A percentile compares a stretch with the other conserved stretches of the same genome.
These are phyloP conservation scores for Ganoderma lucidum DNA, from an alignment of 1,284 basidiomycete genomes.

Conservation along the genomic window DNA sequence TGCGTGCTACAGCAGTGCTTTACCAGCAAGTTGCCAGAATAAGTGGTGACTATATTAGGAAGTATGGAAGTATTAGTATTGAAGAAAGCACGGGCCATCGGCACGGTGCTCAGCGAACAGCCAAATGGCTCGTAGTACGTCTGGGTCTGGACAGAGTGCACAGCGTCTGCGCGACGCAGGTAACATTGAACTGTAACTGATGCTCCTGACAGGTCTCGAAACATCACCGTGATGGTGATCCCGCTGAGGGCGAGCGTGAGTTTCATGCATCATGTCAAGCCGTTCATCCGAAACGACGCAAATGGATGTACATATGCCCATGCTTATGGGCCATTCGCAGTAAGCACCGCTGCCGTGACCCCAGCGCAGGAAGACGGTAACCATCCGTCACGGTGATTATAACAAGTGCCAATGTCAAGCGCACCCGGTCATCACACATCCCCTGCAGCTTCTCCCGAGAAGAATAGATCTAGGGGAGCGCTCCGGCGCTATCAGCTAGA, in stretches of 20 bases:
- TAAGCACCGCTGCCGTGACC: neutral
- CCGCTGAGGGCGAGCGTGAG: neutral
- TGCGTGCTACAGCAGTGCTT: neutral
- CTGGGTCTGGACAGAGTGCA: neutral
- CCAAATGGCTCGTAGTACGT: neutral
- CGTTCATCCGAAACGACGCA: neutral
- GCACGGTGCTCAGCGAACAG: neutral
- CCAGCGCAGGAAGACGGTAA: neutral
- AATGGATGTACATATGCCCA: neutral
- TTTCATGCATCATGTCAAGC: slow-evolving; percentile 1
- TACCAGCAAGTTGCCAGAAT: no score
- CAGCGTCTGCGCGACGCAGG: neutral
- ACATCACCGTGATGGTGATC: neutral
- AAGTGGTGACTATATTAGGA: neutral
- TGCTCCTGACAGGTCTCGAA: slow-evolving; percentile 1
- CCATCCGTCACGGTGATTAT: slow-evolving; percentile 1
- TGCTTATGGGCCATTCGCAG: neutral
- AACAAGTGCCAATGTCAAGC: neutral
- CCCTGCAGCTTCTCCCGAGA: neutral
- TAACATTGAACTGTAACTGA: neutral
- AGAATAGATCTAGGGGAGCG: neutral
- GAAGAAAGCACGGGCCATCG: neutral
- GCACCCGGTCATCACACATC: slow-evolving; percentile 3
- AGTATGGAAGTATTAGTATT: neutral
- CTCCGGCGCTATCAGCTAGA: neutral